These are phyloP conservation scores for Blastocystis sp. DNA, from an alignment of 352 stramenopile genomes.

Conservation along the genomic window DNA sequence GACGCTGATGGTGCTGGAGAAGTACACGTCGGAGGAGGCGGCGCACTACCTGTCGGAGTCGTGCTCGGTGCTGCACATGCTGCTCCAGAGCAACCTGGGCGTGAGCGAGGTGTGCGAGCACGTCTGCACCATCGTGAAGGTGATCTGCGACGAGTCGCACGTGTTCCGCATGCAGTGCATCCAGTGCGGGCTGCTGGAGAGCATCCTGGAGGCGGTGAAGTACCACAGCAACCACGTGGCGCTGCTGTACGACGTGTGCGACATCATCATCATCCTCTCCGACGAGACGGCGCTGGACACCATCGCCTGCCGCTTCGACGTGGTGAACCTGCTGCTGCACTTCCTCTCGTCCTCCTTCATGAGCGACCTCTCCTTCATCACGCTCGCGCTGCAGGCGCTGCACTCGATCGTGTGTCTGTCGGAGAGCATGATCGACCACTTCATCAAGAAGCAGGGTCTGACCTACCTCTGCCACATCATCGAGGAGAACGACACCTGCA, in stretches of 20 bases:
- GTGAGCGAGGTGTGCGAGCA: slow-evolving; percentile 6
- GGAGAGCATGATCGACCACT: neutral
- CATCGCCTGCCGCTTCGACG: neutral
- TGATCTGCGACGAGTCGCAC: neutral
- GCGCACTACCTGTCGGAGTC: neutral
- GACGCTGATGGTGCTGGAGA: slow-evolving; percentile 18
- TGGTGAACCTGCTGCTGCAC: neutral
- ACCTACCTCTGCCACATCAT: neutral
- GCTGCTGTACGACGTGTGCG: slow-evolving; percentile 6
- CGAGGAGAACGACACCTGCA: neutral
- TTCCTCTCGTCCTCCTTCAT: slow-evolving; percentile 38
- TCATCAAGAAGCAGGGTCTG: slow-evolving; percentile 18
- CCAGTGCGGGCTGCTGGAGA: slow-evolving; percentile 22
- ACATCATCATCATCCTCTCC: neutral
- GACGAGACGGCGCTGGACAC: neutral
- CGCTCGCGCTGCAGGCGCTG: slow-evolving; percentile 1
- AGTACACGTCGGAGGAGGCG: neutral
- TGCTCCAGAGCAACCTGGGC: neutral
- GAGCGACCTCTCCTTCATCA: slow-evolving; percentile 7
- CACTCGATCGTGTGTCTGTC: neutral
- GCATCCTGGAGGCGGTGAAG: slow-evolving; percentile 23
- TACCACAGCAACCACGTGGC: slow-evolving; percentile 10
- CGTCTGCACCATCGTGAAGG: neutral
- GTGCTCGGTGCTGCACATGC: slow-evolving; percentile 10
- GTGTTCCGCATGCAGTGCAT: slow-evolving; percentile 25